phyloP scores from a whole-genome alignment of 1,139 yeast genomes.

The Hyphopichia buzzinii region DNA sequence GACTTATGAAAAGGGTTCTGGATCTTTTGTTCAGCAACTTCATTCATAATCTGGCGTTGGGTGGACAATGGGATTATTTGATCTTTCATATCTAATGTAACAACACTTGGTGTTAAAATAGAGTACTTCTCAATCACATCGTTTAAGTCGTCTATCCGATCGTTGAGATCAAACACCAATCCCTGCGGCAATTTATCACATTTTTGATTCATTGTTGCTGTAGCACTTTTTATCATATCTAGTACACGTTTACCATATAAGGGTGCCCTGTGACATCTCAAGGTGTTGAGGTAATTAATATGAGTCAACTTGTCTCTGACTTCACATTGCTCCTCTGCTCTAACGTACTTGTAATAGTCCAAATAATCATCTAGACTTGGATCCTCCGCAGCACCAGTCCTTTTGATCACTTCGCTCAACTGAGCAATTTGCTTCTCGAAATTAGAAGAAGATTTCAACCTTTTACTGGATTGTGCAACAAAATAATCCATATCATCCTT shows the following conservation, averaged over 20 bases:
- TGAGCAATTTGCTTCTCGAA: constrained; percentile 44
- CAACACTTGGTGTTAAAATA: constrained; percentile 85
- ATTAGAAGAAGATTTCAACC: constrained; percentile 46
- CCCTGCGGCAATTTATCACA: constrained; percentile 17
- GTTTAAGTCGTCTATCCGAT: constrained; percentile 42
- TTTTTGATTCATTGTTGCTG: constrained; percentile 7
- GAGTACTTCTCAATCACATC: constrained; percentile 72
- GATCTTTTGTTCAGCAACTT: constrained; percentile 40
- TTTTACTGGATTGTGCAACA: constrained; percentile 44
- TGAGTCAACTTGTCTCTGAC: constrained; percentile 55
- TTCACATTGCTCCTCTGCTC: constrained; percentile 49
- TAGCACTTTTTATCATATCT: constrained; percentile 18
- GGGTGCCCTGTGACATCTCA: constrained; percentile 59
- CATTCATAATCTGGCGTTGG: constrained; percentile 29
- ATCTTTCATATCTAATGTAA: constrained; percentile 71
- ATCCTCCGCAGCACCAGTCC: constrained; percentile 16
- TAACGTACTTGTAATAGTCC: constrained; percentile 58
- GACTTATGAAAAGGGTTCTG: constrained; percentile 72
- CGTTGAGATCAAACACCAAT: constrained; percentile 25
- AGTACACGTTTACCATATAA: constrained; percentile 51
- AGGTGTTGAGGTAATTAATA: constrained; percentile 58
- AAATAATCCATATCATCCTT: constrained; percentile 48
- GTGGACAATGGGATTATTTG: constrained; percentile 44
- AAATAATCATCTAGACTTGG: constrained; percentile 53
- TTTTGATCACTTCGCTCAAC: constrained; percentile 32